phyloP scores from a whole-genome alignment of 768 basidiomycete genomes.

The Pleurotus tuoliensis region DNA sequence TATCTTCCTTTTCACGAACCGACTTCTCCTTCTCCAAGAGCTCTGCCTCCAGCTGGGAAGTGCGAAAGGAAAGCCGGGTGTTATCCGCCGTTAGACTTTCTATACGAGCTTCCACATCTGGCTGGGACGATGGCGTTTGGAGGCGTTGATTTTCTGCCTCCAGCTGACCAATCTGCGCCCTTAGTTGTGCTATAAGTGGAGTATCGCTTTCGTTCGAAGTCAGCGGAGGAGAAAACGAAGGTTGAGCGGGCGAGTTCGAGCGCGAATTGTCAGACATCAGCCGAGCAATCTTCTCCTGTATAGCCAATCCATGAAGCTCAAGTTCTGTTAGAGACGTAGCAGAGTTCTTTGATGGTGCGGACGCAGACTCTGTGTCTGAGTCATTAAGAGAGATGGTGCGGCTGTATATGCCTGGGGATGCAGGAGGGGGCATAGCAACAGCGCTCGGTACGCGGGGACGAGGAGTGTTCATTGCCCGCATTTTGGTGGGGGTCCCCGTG shows the following conservation, averaged over 20 bases:
- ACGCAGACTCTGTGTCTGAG: background rate
- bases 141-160: conserved; percentile 2
- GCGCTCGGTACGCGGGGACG: conserved; percentile 66
- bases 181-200: background rate
- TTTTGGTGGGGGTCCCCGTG: conserved; percentile 28
- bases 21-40: background rate
- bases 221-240: conserved; percentile 15
- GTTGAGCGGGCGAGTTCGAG: conserved; percentile 7
- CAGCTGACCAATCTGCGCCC: background rate
- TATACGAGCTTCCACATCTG: background rate
- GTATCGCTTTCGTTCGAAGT: background rate
- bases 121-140: background rate
- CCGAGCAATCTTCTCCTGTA: conserved; percentile 48
- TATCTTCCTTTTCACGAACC: background rate
- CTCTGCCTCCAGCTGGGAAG: conserved; percentile 1
- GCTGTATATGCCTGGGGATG: conserved; percentile 48
- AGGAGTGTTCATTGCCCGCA: conserved; percentile 48
- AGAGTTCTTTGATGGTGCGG: background rate
- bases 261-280: conserved; percentile 32
- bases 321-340: conserved; percentile 26
- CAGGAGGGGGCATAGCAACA: conserved; percentile 80
- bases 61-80: background rate
- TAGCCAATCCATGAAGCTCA: conserved; percentile 31
- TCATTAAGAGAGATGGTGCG: conserved; percentile 37
- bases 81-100: background rate